Conservation (phyloP, 2,329 filamentous ascomycete species). For the Talaromyces sp. region DNA sequence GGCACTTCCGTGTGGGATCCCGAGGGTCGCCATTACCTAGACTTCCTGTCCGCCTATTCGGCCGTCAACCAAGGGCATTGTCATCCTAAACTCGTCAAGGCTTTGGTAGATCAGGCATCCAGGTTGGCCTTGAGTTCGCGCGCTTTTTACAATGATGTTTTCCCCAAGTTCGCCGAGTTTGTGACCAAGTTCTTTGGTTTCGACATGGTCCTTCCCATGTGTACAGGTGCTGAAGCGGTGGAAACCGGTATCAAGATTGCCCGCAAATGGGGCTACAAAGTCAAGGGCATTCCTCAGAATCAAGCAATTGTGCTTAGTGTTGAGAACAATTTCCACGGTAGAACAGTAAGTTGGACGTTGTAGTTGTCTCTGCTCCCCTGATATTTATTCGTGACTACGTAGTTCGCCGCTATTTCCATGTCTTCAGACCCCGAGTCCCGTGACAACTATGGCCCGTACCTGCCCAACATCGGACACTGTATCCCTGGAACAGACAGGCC, state of each 20-base stretch:
- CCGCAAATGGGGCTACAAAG: conserved; percentile 96
- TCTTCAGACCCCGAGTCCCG: conserved; percentile 93
- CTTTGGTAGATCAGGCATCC: conserved; percentile 80
- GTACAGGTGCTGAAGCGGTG: conserved; percentile 92
- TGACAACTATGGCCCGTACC: conserved; percentile 93
- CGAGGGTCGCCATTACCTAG: conserved; percentile 89
- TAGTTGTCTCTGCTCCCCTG: not conserved
- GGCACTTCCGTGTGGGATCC: conserved; percentile 95
- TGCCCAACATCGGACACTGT: conserved; percentile 76
- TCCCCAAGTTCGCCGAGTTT: conserved; percentile 91
- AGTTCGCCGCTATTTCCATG: conserved; percentile 93
- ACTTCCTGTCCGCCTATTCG: conserved; percentile 96
- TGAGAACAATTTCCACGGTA: conserved; percentile 90
- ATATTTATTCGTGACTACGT: conserved; percentile 4
- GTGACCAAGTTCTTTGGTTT: conserved; percentile 85
- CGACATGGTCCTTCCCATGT: conserved; percentile 98
- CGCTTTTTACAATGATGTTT: conserved; percentile 98
- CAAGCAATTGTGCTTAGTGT: conserved; percentile 81
- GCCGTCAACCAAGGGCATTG: conserved; percentile 98
- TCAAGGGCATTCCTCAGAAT: conserved; percentile 79
- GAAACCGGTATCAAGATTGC: conserved; percentile 96
- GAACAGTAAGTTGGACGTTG: conserved; percentile 64
- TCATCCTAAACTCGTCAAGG: conserved; percentile 90
- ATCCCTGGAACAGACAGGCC: conserved; percentile 69
- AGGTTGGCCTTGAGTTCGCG: conserved; percentile 87